Percentiles rank a stretch among this genome's conserved stretches.
phyloP scores from a whole-genome alignment of 805 yeast species.

The Wickerhamiella azymoides region DNA sequence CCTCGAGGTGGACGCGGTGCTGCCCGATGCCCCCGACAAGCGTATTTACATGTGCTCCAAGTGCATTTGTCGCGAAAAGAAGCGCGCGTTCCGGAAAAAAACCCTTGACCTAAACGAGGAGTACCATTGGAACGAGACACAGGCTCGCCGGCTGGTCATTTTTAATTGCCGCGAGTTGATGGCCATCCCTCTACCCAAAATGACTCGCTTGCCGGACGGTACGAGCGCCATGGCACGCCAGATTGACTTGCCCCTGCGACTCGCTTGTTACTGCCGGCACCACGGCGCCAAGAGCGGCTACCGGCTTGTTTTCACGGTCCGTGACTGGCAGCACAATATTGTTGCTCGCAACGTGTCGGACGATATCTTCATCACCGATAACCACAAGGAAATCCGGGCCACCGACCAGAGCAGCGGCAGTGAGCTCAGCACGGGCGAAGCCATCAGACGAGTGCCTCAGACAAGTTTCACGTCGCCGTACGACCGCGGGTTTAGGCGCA shows the following conservation, averaged over 20 bases:
- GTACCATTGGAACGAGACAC: constrained; percentile 63
- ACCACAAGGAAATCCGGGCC: constrained; percentile 48
- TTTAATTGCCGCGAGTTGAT: constrained; percentile 85
- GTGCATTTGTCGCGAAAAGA: constrained; percentile 85
- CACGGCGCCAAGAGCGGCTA: constrained; percentile 84
- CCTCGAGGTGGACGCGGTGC: constrained; percentile 70
- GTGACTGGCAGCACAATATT: constrained; percentile 44
- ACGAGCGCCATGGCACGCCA: constrained; percentile 23
- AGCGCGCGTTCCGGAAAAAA: constrained; percentile 87
- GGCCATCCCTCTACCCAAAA: constrained; percentile 12
- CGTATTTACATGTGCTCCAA: constrained; percentile 73
- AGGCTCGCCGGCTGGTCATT: constrained; percentile 69
- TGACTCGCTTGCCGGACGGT: constrained; percentile 31
- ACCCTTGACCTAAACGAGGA: constrained; percentile 59
- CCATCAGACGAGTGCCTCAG: background rate
- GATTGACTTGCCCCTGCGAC: constrained; percentile 49
- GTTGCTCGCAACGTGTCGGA: constrained; percentile 60
- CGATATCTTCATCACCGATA: constrained; percentile 84
- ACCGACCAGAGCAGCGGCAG: background rate
- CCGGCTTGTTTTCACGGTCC: constrained; percentile 46
- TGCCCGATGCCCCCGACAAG: constrained; percentile 30
- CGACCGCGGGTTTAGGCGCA: background rate
- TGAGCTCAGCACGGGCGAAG: constrained; percentile 5
- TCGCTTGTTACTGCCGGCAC: constrained; percentile 93
- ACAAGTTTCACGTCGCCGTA: background rate